These are phyloP conservation scores for Vaccinium vitisidaea DNA, from an alignment of 148 eudicot genomes.

Conservation along the genomic window DNA sequence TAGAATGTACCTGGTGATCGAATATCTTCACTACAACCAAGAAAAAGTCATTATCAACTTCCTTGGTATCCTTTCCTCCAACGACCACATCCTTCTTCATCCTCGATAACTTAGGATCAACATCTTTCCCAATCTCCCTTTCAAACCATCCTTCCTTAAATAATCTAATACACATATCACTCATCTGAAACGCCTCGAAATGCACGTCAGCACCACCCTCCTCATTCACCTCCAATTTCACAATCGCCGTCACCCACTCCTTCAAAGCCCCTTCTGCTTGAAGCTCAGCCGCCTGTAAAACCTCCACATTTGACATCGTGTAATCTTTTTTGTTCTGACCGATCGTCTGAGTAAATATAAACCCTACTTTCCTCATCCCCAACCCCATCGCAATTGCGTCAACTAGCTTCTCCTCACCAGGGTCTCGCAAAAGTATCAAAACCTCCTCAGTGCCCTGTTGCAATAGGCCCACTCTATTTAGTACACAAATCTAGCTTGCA, in stretches of 20 bases:
- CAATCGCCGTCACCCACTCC: conserved; percentile 96
- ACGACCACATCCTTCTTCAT: conserved; percentile 96
- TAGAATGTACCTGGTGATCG: conserved; percentile 79
- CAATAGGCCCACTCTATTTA: not conserved
- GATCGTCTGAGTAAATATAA: conserved; percentile 83
- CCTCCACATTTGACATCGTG: conserved; percentile 74
- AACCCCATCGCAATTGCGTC: conserved; percentile 78
- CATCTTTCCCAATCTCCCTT: conserved; percentile 42
- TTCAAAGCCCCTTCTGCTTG: conserved; percentile 79
- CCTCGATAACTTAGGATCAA: conserved; percentile 78
- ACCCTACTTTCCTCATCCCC: conserved; percentile 92
- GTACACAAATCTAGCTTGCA: not conserved
- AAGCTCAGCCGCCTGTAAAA: conserved; percentile 79
- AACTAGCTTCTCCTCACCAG: conserved; percentile 75
- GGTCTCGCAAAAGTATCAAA: conserved; percentile 60
- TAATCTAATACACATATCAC: conserved; percentile 90
- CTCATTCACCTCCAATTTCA: conserved; percentile 87
- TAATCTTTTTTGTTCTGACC: conserved; percentile 73
- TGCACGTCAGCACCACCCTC: conserved; percentile 87
- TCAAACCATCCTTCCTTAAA: conserved; percentile 90
- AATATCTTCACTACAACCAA: conserved; percentile 83
- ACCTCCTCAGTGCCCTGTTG: conserved; percentile 60
- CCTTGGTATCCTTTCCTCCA: conserved; percentile 85
- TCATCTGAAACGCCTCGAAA: conserved; percentile 98
- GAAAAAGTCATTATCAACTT: conserved; percentile 95